Evolutionary conservation across 2,329 filamentous ascomycete genomes (phyloP).

Genomic region (Samsoniella hepiali): DNA sequence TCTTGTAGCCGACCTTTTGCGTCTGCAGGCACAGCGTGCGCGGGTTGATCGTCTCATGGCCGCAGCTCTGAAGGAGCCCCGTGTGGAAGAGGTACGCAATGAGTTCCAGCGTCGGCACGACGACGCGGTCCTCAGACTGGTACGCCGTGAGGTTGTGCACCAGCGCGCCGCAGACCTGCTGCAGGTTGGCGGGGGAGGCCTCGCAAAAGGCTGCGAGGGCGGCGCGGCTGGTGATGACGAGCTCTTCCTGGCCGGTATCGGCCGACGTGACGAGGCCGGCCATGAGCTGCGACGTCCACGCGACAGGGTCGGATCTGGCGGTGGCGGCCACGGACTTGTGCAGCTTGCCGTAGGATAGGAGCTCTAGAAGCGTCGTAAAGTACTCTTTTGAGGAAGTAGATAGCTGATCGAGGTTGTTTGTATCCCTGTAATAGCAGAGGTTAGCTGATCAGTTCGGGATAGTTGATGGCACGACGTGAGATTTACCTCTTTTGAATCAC

Average conservation of each 20-base stretch:
- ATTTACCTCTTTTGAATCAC: conserved; percentile 46
- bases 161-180: conserved; percentile 49
- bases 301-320: conserved; percentile 29
- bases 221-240: conserved; percentile 65
- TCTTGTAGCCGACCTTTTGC: conserved; percentile 80
- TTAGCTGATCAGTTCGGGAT: not conserved
- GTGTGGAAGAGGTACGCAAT: conserved; percentile 73
- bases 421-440: not conserved
- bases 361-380: conserved; percentile 52
- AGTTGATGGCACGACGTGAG: not conserved
- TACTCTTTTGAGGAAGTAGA: conserved; percentile 59
- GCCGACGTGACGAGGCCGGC: conserved; percentile 70
- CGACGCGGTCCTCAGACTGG: conserved; percentile 63
- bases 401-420: conserved; percentile 34
- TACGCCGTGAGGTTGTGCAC: conserved; percentile 51
- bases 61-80: conserved; percentile 43
- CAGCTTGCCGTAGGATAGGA: conserved; percentile 39
- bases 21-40: conserved; percentile 64
- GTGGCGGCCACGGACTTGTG: conserved; percentile 36
- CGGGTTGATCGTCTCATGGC: conserved; percentile 28
- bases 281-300: conserved; percentile 54
- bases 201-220: conserved; percentile 59
- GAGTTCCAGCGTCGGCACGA: conserved; percentile 74
- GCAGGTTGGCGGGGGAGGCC: conserved; percentile 36
- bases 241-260: conserved; percentile 72